A percentile compares a stretch with the other conserved stretches of the same genome.
Conservation (phyloP, 768 basidiomycete genomes). For the Boletellus sp. region DNA sequence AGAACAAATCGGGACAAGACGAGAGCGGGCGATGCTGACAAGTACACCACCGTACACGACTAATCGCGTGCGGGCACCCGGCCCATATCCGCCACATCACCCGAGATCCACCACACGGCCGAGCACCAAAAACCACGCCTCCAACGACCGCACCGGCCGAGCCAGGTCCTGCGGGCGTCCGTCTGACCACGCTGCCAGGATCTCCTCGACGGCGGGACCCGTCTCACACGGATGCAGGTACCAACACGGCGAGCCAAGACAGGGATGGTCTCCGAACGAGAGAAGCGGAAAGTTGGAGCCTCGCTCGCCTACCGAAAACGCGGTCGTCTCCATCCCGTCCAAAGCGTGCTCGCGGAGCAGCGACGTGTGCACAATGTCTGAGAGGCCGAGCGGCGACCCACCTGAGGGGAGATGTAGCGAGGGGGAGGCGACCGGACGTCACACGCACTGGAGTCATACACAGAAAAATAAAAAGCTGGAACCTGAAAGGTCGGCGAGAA, state of each 20-base stretch:
- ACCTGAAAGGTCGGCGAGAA: conserved; percentile 78
- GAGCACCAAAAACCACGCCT: conserved; percentile 77
- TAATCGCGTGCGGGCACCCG: not conserved
- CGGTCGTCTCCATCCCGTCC: conserved; percentile 41
- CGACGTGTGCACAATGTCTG: conserved; percentile 51
- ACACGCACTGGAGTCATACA: conserved; percentile 65
- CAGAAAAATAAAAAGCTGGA: conserved; percentile 79
- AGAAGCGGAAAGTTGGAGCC: conserved; percentile 66
- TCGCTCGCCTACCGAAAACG: conserved; percentile 52
- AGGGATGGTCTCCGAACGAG: conserved; percentile 86
- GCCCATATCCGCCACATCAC: conserved; percentile 5
- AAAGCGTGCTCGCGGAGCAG: conserved; percentile 54
- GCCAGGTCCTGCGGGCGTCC: conserved; percentile 13
- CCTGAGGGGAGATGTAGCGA: conserved; percentile 39
- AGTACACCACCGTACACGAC: too few species aligned
- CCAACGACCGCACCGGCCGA: conserved; percentile 44
- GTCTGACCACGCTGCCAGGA: conserved; percentile 46
- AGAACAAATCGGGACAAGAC: conserved; percentile 18
- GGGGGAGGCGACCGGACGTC: conserved; percentile 8
- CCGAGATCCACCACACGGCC: conserved; percentile 58
- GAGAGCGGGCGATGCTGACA: too few species aligned
- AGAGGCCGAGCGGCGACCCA: conserved; percentile 58
- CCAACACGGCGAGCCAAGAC: conserved; percentile 71
- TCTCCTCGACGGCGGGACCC: conserved; percentile 58
- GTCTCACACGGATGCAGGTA: conserved; percentile 88